Base-by-base conservation (phyloP, 2,329 filamentous ascomycete species). In the Dactylellina parvicollis region DNA sequence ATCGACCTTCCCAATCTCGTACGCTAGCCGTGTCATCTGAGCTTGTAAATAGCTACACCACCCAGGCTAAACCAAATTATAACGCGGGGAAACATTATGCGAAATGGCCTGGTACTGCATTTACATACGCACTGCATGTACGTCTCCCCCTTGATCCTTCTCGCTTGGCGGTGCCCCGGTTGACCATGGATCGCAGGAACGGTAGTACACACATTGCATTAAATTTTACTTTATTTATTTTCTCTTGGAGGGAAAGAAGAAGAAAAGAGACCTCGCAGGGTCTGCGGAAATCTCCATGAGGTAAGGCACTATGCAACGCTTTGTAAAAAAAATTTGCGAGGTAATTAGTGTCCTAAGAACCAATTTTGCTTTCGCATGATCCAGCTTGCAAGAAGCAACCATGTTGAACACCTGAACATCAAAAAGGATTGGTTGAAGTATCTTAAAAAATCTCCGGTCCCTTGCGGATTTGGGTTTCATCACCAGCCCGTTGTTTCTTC, bases 1-100 rank as follows among this genome's bases (percentile, higher is more conserved):
- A 56, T 62, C 57, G 47, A 71, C 66, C 57, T 71, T 71, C 65
- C 65, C 28, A 62, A 71, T 71, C 22, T 16, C 44, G 50, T 40
- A 42, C 40, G 38, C 30, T 60, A 46, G 34, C 18, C 2, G 47
- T 64, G 46, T 64, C 66, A 62, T 70, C 47, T 61, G 49, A 52
- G 32, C 50, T 62, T 38, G 52, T 42, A 40, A 32, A 69, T 46
- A 32, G 30, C 28, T 24, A 44, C 26, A 28, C 22, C 16, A 16
- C 24, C 36, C 24, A 18, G 50, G 44, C 44, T 50, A 26, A 44
- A 20, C 16, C 16, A 30, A 16, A 8, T 28, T 4, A n/a, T 59
- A 52, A 32, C 59, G 52, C 52, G 52, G 61, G 61, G 61, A 47
- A 57, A 49, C 18, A 24, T 67, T 26, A 59, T 52, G 62, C 32